Evolutionary conservation across 345 rosid genomes (phyloP), one percentile per base, ranked within the genome.

Genomic region (Acer negundo): DNA sequence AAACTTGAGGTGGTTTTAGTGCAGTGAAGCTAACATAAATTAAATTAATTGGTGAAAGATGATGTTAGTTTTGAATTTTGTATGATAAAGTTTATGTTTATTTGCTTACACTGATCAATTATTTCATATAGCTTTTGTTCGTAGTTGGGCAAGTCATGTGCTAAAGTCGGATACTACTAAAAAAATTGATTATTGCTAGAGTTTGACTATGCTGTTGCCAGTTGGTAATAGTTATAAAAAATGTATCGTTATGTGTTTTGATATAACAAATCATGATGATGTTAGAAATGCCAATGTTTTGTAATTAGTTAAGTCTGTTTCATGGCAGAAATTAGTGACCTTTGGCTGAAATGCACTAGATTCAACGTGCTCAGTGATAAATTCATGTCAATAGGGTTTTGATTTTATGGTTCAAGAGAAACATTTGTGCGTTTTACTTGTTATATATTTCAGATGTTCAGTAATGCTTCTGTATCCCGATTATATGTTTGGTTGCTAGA

Each of bases 241-340:
- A 15, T 16, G 2, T 16, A 53, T 17, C 1, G 7, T 46, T 56
- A n/a, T 56, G 19, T 61, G 58, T 22, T 16, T 44, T 8, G 26
- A 10, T 22, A 72, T 20, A 20, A 28, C 44, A 61, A 24, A 42
- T 62, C 46, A 23, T 44, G 58, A 20, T 62, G 59, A 9, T 40
- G 51, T 17, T 56, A 58, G 44, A 53, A 70, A 58, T 8, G 10
- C 65, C 35, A 38, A 72, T 7, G 47, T 58, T 15, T 70, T 9
- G 62, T 28, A 70, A 70, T 53, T 55, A 70, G 66, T 58, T 15
- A 20, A 72, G 51, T 17, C 9, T 55, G 65, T n/a, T 20, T 20
- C 24, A n/a, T 19, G 24, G 26, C 62, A n/a, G 62, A 58, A 58
- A 58, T 19, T 7, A 6, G 20, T 58, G 24, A 24, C 63, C 26